Conservation (phyloP, 331 rosid genomes). For the Cydonia oblonga region DNA sequence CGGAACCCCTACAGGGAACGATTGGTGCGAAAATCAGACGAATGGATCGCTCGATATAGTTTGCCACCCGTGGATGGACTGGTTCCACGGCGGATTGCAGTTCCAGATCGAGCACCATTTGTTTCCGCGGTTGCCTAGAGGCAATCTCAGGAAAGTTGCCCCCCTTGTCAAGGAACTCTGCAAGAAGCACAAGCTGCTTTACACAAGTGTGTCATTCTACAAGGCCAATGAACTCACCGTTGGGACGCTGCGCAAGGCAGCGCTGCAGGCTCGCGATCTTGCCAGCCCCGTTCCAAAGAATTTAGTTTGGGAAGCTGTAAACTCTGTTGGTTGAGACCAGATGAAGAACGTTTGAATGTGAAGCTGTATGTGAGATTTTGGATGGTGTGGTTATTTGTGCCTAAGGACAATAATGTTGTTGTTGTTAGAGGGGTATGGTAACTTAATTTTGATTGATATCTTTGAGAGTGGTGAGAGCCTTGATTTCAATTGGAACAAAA, state of each 20-base stretch:
- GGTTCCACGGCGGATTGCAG: conserved; percentile 46
- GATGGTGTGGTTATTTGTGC: not conserved
- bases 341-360: not conserved
- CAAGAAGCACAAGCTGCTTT: conserved; percentile 38
- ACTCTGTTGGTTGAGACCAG: conserved; percentile 20
- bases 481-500: conserved; percentile 13
- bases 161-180: conserved; percentile 36
- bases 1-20: conserved; percentile 24
- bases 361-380: conserved; percentile 2
- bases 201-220: conserved; percentile 26
- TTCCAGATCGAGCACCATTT: conserved; percentile 39
- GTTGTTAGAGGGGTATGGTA: not conserved
- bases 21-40: conserved; percentile 40
- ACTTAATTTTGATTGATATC: conserved; percentile 9
- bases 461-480: conserved; percentile 9
- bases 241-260: conserved; percentile 22
- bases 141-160: conserved; percentile 26
- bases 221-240: conserved; percentile 24
- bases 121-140: conserved; percentile 30
- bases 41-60: conserved; percentile 24
- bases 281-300: conserved; percentile 25
- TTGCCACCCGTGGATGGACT: conserved; percentile 38
- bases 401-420: not conserved
- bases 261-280: conserved; percentile 37
- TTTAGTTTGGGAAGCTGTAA: conserved; percentile 37